Conservation (phyloP, 805 yeast species). For the Yamadazyma laniorum region DNA sequence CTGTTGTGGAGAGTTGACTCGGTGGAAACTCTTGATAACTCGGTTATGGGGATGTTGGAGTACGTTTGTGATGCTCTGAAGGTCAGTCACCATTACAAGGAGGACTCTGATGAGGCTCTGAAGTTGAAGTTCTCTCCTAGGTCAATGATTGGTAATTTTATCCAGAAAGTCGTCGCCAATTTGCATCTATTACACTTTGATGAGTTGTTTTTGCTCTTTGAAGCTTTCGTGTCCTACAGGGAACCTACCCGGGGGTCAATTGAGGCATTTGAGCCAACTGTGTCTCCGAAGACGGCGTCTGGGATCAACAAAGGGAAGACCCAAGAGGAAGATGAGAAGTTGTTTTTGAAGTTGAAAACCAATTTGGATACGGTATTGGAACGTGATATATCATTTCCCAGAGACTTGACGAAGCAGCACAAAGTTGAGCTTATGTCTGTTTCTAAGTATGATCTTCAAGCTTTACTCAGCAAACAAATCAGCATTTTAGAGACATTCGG, state of each 20-base stretch:
- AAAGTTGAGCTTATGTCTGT: slow-evolving; percentile 29
- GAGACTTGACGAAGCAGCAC: slow-evolving; percentile 3
- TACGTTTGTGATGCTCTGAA: neutral
- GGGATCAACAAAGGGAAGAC: slow-evolving; percentile 1
- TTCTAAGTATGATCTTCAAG: slow-evolving; percentile 51
- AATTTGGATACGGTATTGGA: slow-evolving; percentile 12
- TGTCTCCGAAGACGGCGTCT: neutral
- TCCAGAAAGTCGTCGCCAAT: slow-evolving; percentile 30
- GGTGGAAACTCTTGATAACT: slow-evolving; percentile 44
- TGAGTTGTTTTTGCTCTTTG: slow-evolving; percentile 31
- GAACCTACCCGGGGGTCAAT: slow-evolving; percentile 23
- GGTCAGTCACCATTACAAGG: slow-evolving; percentile 1
- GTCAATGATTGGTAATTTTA: slow-evolving; percentile 31
- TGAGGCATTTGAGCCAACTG: slow-evolving; percentile 5
- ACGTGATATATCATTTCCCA: slow-evolving; percentile 6
- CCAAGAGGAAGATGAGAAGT: slow-evolving; percentile 13
- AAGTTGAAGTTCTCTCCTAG: slow-evolving; percentile 16
- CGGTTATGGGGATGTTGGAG: slow-evolving; percentile 6
- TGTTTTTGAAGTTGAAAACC: slow-evolving; percentile 17
- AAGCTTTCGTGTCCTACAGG: slow-evolving; percentile 35
- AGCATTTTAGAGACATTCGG: slow-evolving; percentile 51
- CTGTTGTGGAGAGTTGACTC: slow-evolving; percentile 48
- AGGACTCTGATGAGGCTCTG: neutral
- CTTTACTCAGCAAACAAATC: slow-evolving; percentile 53
- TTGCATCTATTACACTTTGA: slow-evolving; percentile 36